Percentiles rank a stretch among this genome's conserved stretches.
Conservation (phyloP, 371 early-diverging fungal species). For the Rhizomucor pusillus region DNA sequence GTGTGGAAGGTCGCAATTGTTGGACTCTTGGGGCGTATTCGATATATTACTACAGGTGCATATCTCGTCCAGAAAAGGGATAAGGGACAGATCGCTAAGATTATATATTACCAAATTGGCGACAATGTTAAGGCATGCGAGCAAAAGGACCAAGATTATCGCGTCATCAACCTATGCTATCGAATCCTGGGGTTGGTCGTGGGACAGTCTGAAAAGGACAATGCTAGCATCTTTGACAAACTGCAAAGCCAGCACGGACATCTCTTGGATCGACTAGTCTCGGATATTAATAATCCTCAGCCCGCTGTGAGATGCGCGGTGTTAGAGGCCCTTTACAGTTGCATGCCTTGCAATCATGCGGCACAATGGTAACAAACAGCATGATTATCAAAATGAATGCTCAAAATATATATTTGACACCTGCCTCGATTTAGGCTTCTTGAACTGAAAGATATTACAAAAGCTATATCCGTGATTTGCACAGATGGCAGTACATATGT, state of each 20-base stretch:
- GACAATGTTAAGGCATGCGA: constrained; percentile 20
- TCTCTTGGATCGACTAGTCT: constrained; percentile 13
- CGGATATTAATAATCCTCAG: constrained; percentile 14
- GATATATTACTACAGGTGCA: constrained; percentile 22
- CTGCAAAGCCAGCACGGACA: constrained; percentile 7
- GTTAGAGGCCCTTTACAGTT: constrained; percentile 28
- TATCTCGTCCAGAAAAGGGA: not conserved
- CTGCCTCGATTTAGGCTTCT: constrained; percentile 16
- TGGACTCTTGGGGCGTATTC: constrained; percentile 18
- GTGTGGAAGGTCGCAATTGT: constrained; percentile 5
- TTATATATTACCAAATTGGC: not conserved
- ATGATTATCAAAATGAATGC: not conserved
- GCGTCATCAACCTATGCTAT: constrained; percentile 33
- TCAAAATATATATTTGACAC: not conserved
- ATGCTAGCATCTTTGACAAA: constrained; percentile 10
- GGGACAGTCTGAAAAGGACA: not conserved
- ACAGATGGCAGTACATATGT: constrained; percentile 35
- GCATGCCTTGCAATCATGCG: constrained; percentile 18
- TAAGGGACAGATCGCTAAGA: not conserved
- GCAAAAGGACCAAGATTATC: constrained; percentile 34
- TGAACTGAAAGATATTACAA: constrained; percentile 16
- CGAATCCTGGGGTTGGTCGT: constrained; percentile 28
- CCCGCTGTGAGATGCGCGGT: constrained; percentile 33
- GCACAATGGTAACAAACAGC: constrained; percentile 13
- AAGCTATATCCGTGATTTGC: constrained; percentile 21